Percentiles rank a stretch among this genome's conserved stretches.
Evolutionary conservation across 2,329 filamentous ascomycete species (phyloP).

Genomic region (Thielaviopsis punctulata): DNA sequence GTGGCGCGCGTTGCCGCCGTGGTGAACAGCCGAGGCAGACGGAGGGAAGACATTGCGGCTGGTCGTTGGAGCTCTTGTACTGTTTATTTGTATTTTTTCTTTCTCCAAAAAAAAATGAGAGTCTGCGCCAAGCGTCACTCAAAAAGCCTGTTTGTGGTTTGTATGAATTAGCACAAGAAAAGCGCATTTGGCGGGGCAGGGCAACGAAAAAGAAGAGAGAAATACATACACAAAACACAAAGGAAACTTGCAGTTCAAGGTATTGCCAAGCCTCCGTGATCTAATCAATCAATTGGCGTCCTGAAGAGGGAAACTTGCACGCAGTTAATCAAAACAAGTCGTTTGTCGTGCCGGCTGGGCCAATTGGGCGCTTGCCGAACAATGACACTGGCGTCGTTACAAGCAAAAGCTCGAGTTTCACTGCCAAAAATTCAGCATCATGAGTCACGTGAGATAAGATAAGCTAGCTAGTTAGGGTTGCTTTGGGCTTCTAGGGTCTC

Average conservation of each 20-base stretch:
- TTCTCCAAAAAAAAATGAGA: not conserved
- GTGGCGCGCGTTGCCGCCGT: not conserved
- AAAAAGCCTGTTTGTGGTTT: too few relatives aligned
- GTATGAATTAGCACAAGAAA: too few relatives aligned
- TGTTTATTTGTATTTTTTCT: not conserved
- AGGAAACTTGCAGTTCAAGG: too few relatives aligned
- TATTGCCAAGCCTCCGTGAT: too few relatives aligned
- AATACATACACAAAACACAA: too few relatives aligned
- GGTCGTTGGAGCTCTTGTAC: not conserved
- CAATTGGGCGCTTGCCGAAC: not conserved
- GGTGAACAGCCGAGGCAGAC: slow-evolving; percentile 2
- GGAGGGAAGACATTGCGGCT: not conserved
- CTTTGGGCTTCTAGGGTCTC: too few relatives aligned
- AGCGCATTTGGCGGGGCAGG: too few relatives aligned
- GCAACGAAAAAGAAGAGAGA: too few relatives aligned
- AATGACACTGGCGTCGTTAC: not conserved
- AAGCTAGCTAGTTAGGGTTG: not conserved
- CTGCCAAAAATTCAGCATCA: not conserved
- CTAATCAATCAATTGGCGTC: not conserved
- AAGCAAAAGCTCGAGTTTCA: not conserved
- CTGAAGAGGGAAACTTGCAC: too few relatives aligned
- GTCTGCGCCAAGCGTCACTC: too few relatives aligned
- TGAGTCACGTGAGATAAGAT: not conserved
- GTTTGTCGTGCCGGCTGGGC: not conserved
- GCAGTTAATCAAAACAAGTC: too few relatives aligned